A percentile compares a stretch with the other conserved stretches of the same genome.
These are phyloP conservation scores for Synura sp. DNA, from an alignment of 352 stramenopile genomes.

Conservation along the genomic window DNA sequence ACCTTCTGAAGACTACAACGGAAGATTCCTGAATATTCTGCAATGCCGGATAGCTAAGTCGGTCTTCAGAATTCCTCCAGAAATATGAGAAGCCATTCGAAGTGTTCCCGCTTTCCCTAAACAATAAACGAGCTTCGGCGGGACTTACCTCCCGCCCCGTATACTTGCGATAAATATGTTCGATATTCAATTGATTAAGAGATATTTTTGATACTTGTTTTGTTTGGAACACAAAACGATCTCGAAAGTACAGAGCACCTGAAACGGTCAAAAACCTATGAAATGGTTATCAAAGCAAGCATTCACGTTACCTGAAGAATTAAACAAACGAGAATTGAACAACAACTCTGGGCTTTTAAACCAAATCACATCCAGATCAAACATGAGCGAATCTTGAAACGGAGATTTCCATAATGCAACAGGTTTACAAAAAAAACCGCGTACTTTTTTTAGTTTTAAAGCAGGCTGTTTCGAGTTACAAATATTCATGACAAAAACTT, in stretches of 20 bases:
- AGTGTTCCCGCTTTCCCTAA: too few species aligned
- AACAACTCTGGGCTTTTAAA: neutral
- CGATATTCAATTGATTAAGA: neutral
- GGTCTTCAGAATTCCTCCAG: neutral
- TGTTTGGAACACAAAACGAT: neutral
- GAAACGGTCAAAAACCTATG: too few species aligned
- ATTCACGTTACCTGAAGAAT: too few species aligned
- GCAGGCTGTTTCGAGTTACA: neutral
- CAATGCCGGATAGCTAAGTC: neutral
- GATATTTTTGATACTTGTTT: neutral
- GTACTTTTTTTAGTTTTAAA: neutral
- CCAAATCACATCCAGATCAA: slow-evolving; percentile 15
- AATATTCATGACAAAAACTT: too few species aligned
- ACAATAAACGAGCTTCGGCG: too few species aligned
- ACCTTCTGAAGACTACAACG: neutral
- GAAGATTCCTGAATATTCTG: slow-evolving; percentile 17
- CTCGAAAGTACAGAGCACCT: slow-evolving; percentile 10
- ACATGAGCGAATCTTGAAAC: neutral
- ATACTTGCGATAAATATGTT: neutral
- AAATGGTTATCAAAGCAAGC: too few species aligned
- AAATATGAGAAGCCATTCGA: neutral
- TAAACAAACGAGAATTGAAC: neutral
- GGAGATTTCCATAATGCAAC: neutral
- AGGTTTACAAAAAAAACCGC: neutral
- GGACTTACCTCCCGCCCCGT: too few species aligned